Evolutionary conservation across 768 basidiomycete genomes (phyloP).

Genomic region (Trametes cubensis): DNA sequence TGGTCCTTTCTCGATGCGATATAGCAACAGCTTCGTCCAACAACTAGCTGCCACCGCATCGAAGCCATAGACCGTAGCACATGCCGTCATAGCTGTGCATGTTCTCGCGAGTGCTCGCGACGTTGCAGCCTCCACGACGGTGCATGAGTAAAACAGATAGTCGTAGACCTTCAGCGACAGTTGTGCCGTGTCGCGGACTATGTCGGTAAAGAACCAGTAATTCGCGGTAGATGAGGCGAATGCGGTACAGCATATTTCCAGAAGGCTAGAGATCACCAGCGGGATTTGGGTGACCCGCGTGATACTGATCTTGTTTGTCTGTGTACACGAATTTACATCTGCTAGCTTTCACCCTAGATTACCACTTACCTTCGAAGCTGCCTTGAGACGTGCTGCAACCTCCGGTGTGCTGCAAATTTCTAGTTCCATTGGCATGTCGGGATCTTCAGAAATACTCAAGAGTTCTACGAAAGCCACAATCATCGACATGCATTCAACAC

Average conservation of each 20-base stretch:
- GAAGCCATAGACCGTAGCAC: slow-evolving; percentile 7
- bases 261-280: slow-evolving; percentile 48
- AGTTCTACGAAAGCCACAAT: neutral
- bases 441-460: neutral
- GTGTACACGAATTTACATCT: neutral
- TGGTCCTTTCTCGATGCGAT: slow-evolving; percentile 49
- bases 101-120: slow-evolving; percentile 45
- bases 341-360: neutral
- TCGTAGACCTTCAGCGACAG: slow-evolving; percentile 46
- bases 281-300: slow-evolving; percentile 41
- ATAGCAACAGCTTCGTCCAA: slow-evolving; percentile 30
- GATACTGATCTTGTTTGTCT: neutral
- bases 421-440: neutral
- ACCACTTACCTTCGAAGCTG: neutral
- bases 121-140: slow-evolving; percentile 38
- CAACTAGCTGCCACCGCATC: neutral
- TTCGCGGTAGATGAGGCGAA: slow-evolving; percentile 47
- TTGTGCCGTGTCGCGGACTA: slow-evolving; percentile 46
- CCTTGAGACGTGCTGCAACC: neutral
- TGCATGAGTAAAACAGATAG: slow-evolving; percentile 44
- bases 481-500: neutral
- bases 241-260: slow-evolving; percentile 47
- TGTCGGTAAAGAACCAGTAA: slow-evolving; percentile 53
- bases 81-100: slow-evolving; percentile 29
- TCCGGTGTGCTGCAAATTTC: neutral